A percentile compares a stretch with the other conserved stretches of the same genome.
phyloP scores from a whole-genome alignment of 2,329 filamentous ascomycete genomes.

The Penicillium verrucosum region DNA sequence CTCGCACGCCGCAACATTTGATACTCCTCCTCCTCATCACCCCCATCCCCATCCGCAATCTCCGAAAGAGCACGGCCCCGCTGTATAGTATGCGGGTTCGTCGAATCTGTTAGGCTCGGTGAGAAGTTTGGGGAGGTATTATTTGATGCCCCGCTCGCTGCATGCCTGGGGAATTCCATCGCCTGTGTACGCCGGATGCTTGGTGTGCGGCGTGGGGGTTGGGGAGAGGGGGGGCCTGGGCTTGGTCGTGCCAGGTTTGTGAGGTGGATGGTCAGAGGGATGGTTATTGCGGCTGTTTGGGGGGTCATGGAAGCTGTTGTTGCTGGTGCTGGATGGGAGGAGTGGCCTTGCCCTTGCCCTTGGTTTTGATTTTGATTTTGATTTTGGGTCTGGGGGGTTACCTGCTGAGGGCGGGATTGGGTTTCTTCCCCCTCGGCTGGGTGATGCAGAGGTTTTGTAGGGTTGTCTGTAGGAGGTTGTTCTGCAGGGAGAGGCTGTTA shows the following conservation, averaged over 20 bases:
- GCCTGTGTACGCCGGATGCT: not conserved
- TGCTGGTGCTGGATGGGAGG: not conserved
- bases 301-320: not conserved
- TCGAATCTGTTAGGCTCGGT: not conserved
- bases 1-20: not conserved
- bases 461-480: conserved; percentile 10
- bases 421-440: not conserved
- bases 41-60: not conserved
- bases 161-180: not conserved
- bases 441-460: not conserved
- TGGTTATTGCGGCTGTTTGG: not conserved
- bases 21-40: not conserved
- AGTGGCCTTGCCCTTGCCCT: not conserved
- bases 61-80: not conserved
- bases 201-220: not conserved
- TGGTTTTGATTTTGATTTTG: not conserved
- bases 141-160: not conserved
- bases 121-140: not conserved
- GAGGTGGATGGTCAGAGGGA: not conserved
- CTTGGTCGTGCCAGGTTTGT: not conserved
- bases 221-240: not conserved
- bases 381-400: not conserved
- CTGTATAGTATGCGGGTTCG: not conserved
- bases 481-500: conserved; percentile 6
- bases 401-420: not conserved